phyloP scores from a whole-genome alignment of 2,329 filamentous ascomycete species.

The Colletotrichum graminicola region DNA sequence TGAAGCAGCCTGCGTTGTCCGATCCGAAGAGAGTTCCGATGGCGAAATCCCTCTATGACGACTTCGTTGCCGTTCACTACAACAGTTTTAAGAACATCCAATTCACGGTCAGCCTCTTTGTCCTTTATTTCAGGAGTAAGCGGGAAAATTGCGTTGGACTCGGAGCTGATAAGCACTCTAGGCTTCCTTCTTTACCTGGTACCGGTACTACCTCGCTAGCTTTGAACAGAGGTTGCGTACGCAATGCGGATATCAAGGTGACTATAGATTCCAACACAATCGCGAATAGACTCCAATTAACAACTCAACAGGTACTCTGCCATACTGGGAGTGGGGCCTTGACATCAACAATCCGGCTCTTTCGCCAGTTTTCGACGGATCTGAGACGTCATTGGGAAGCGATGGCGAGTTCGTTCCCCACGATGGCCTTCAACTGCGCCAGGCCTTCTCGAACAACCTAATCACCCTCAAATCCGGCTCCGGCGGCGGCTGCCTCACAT shows the following conservation, averaged over 20 bases:
- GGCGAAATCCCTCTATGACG: constrained; percentile 44
- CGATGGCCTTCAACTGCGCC: constrained; percentile 42
- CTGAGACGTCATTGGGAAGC: constrained; percentile 53
- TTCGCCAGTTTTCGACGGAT: constrained; percentile 57
- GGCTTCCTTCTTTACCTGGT: constrained; percentile 41
- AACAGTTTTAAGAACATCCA: constrained; percentile 30
- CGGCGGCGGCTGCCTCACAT: constrained; percentile 61
- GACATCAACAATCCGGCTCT: constrained; percentile 47
- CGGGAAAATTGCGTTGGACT: too few relatives aligned
- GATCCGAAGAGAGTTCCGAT: constrained; percentile 36
- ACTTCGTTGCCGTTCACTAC: constrained; percentile 44
- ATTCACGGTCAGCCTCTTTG: constrained; percentile 25
- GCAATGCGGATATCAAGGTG: constrained; percentile 41
- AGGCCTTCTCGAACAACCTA: constrained; percentile 33
- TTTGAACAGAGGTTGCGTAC: constrained; percentile 41
- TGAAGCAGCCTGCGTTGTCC: constrained; percentile 42
- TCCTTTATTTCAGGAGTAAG: too few relatives aligned
- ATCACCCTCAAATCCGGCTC: constrained; percentile 57
- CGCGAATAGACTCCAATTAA: neutral
- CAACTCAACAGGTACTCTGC: constrained; percentile 30
- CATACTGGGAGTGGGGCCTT: constrained; percentile 42
- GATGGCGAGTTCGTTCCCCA: constrained; percentile 52
- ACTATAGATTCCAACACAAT: neutral
- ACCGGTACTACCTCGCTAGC: constrained; percentile 38
- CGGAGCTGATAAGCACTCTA: neutral